phyloP scores from a whole-genome alignment of 2,329 filamentous ascomycete genomes.

The Microsporum canis region DNA sequence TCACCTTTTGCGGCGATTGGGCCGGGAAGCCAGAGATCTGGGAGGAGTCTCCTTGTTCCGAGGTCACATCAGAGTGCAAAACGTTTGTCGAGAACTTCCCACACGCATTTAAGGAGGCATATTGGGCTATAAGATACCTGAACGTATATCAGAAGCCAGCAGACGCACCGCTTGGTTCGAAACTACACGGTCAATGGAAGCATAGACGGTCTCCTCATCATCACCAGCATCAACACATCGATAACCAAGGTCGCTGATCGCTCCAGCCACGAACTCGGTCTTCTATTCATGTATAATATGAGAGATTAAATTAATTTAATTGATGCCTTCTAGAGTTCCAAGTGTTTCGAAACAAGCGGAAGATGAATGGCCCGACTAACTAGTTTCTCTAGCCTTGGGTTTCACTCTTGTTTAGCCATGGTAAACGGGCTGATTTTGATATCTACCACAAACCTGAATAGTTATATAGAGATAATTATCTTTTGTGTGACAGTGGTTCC shows the following conservation, averaged over 20 bases:
- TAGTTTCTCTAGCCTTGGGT: too few species aligned
- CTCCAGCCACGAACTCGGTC: background rate
- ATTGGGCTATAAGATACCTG: slow-evolving; percentile 14
- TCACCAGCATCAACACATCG: background rate
- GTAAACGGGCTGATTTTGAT: too few species aligned
- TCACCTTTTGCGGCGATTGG: slow-evolving; percentile 47
- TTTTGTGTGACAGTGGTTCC: too few species aligned
- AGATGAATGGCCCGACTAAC: too few species aligned
- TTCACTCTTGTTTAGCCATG: too few species aligned
- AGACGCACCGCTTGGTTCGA: background rate
- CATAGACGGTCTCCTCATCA: background rate
- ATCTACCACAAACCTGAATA: too few species aligned
- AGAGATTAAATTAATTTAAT: too few species aligned
- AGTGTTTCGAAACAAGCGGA: too few species aligned
- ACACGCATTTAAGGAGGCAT: slow-evolving; percentile 9
- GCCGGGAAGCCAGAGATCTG: slow-evolving; percentile 28
- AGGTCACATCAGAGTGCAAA: slow-evolving; percentile 8
- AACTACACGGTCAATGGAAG: background rate
- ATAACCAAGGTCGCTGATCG: background rate
- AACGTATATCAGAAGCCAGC: slow-evolving; percentile 11
- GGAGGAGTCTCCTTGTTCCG: slow-evolving; percentile 7
- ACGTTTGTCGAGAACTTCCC: slow-evolving; percentile 14
- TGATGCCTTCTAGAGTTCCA: too few species aligned
- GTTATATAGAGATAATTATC: too few species aligned
- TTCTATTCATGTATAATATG: background rate